Evolutionary conservation across 2,329 filamentous ascomycete genomes (phyloP), one percentile per base, ranked within the genome.

Genomic region (Phaeomoniella chlamydospora): DNA sequence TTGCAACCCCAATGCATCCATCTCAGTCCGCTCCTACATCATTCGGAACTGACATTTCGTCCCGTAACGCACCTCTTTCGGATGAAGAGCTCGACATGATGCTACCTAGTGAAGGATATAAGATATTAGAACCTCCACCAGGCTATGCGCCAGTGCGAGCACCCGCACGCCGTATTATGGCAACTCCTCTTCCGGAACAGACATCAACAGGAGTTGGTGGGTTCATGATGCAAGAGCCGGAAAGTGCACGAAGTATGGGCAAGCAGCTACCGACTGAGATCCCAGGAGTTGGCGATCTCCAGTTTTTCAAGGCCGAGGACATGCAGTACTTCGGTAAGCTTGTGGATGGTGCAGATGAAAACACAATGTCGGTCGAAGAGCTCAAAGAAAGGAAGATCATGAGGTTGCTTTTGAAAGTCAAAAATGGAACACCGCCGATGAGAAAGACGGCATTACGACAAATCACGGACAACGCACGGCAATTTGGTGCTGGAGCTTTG

Each of bases 311-410:
- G 62, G 76, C 86, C 2, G 90, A 98, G 57, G 90, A 98, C 58
- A 94, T 96, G 86, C 79, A 84, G 29, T 98, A 98, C 61, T 98
- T 98, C 51, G 87, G 88, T 40, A 96, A 98, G 65, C 73, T 98
- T 29, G 88, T 93, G 15, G 90, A 98, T 53, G 86, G 84, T 26
- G 81, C 80, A 16, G 86, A 96, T 48, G 90, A 98, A 61, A 92
- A 88, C 48, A 71, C 77, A 15, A 74, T 98, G 61, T 87, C 79
- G 14, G 86, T 98, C 6, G 90, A 98, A 34, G 88, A 98, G 51
- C 64, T 98, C 36, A 96, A 98, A 60, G 88, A 98, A 61, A 74
- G 90, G 42, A 98, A 98, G 63, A 98, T 98, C 53, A 96, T 98
- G 90, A 73, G 90, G 46, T 64, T 98, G 37, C 67, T 98, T 32